Conservation (phyloP, 495 filamentous ascomycete genomes). For the Acidomyces sp. region DNA sequence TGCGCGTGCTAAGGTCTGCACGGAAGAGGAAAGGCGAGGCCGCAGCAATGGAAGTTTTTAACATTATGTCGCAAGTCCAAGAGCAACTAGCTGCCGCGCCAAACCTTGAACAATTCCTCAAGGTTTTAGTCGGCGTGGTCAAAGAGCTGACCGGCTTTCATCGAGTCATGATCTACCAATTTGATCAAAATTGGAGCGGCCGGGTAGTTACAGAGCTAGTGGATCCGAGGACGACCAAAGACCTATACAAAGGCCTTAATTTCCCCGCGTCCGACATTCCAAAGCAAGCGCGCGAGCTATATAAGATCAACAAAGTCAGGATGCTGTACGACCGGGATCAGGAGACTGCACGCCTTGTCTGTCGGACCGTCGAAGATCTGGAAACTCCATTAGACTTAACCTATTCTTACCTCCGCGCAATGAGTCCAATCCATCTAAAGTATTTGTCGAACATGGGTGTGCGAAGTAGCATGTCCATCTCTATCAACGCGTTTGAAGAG, state of each 20-base stretch:
- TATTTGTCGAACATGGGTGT: conserved; percentile 87
- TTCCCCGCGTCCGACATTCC: conserved; percentile 90
- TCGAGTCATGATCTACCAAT: conserved; percentile 88
- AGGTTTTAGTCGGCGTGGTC: conserved; percentile 59
- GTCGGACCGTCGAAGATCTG: conserved; percentile 61
- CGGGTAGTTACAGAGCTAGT: conserved; percentile 79
- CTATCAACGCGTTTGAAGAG: conserved; percentile 70
- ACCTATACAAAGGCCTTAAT: conserved; percentile 79
- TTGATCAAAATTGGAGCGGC: conserved; percentile 71
- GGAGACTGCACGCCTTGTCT: conserved; percentile 70
- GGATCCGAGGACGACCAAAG: conserved; percentile 64
- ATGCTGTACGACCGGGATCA: conserved; percentile 65
- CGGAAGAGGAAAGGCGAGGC: conserved; percentile 68
- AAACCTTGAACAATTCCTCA: conserved; percentile 53
- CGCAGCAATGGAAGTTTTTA: conserved; percentile 86
- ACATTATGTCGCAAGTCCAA: conserved; percentile 78
- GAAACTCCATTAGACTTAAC: conserved; percentile 73
- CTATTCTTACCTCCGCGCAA: conserved; percentile 73
- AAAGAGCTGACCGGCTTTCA: conserved; percentile 90
- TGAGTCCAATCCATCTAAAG: conserved; percentile 81
- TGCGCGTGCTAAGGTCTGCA: conserved; percentile 67
- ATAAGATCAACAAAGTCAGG: conserved; percentile 69
- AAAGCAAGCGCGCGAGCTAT: conserved; percentile 68
- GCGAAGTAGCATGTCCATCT: conserved; percentile 87
- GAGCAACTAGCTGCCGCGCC: conserved; percentile 60